Base-by-base conservation (phyloP, 495 filamentous ascomycete genomes). In the Tetracladium marchalianum region DNA sequence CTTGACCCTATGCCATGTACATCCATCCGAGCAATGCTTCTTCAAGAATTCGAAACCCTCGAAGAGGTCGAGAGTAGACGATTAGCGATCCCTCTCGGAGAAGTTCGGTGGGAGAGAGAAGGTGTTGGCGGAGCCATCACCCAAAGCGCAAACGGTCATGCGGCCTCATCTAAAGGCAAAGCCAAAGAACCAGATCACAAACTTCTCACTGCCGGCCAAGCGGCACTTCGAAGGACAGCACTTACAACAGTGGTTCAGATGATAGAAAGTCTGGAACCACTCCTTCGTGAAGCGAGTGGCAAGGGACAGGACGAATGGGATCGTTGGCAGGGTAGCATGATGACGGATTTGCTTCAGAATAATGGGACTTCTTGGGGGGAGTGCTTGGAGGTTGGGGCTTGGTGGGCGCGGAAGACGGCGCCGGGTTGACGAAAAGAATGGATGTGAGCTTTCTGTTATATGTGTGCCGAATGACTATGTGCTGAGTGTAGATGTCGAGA, bases 291-390 rank as follows among this genome's bases (percentile, higher is more conserved):
- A 54, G 77, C 78, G 31, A 89, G 85, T 55, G 84, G 80, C 19
- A 92, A 94, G 68, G 83, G 81, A 55, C 78, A 83, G 56, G 86
- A 93, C 51, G 90, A 95, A 64, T 97, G 87, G 88, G 86, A 94
- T 61, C 69, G 78, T 35, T 95, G 88, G 90, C 80, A 84, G 68
- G 78, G 83, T 31, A 85, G 82, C 54, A 85, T 95, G 83, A 90
- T 83, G 70, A 75, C 75, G 35, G 84, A 89, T 66, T 67, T 95
- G 59, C 71, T 94, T 51, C 81, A 85, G 57, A 76, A 85, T 49
- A 78, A 80, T 37, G 84, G 87, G 16, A 79, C 87, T 18, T 76
- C 78, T 31, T 86, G 78, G 67, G 87, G 90, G 35, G 90, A 97
- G 65, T 93, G 88, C 63, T 66, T 97, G 37, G 90, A 96, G 70